Evolutionary conservation across 148 eudicot genomes (phyloP), one percentile per base, ranked within the genome.

Genomic region (Polygonum maritimum): DNA sequence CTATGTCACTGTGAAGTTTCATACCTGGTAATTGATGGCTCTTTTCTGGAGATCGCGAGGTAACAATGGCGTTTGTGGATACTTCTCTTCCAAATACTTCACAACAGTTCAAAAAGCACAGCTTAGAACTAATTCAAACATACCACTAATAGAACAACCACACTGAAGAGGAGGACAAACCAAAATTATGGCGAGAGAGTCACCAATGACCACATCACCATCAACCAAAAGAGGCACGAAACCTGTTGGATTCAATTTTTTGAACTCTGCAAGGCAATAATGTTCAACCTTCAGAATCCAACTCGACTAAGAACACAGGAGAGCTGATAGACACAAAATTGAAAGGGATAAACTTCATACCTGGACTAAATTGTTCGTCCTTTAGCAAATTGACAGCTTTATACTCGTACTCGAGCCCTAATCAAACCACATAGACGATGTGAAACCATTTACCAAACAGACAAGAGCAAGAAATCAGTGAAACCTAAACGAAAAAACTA

Each of bases 41-140:
- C 85, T 90, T 78, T 81, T 82, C 86, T 89, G 89, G 76, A 85
- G 82, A 86, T 94, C 94, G 74, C 76, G 74, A 67, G 98, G 97
- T 80, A 94, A 76, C 84, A 92, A 80, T 31, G 91, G 88, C 74
- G 79, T 84, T 83, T 92, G 91, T 77, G 96, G 96, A 82, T 87
- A 94, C 85, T 87, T 94, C 82, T 92, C 98, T 78, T 92, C 98
- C 76, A 94, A 80, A 80, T 92, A 90, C 98, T 92, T 62, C 2
- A 48, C 5, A 52, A 55, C 4, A 22, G 38, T 12, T 36, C 1
- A n/a, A 22, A 51, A 77, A 16, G 67, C 22, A 74, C 73, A 44
- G 54, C 21, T 26, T n/a, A 67, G 41, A 47, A 36, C 49, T 45
- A 12, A 31, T 12, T 45, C 60, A 63, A 63, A 45, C 48, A 31